Percentiles rank a stretch among this genome's conserved stretches.
Evolutionary conservation across 148 eudicot species (phyloP).

Genomic region (Selenicereus undatus): DNA sequence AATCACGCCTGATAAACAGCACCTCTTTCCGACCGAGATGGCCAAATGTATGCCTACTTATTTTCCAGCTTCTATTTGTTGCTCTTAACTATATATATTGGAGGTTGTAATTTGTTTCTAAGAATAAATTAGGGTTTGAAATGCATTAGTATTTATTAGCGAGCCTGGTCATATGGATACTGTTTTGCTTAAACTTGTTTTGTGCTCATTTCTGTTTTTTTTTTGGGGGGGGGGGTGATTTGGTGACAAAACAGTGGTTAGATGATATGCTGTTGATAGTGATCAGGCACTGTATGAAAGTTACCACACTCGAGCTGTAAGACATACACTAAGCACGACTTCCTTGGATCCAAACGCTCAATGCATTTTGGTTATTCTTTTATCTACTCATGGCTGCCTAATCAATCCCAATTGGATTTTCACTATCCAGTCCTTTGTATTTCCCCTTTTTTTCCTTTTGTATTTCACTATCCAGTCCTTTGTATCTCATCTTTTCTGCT

Average conservation of each 20-base stretch:
- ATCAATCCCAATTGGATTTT: neutral
- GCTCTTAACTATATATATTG: neutral
- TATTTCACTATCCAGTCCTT: too few species aligned
- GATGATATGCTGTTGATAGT: neutral
- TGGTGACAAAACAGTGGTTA: neutral
- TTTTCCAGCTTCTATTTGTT: neutral
- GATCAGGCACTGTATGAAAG: too few species aligned
- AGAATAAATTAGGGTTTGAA: slow-evolving; percentile 3
- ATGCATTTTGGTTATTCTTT: neutral
- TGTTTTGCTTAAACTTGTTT: neutral
- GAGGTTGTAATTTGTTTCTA: neutral
- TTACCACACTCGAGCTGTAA: neutral
- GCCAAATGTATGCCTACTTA: slow-evolving; percentile 46
- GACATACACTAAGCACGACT: too few species aligned
- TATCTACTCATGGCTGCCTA: neutral
- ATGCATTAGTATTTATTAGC: neutral
- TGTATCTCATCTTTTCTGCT: neutral
- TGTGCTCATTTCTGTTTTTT: neutral
- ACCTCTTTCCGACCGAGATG: slow-evolving; percentile 60
- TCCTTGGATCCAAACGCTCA: neutral
- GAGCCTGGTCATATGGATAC: neutral
- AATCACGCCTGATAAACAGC: slow-evolving; percentile 76
- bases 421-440: neutral
- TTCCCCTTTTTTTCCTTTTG: neutral
- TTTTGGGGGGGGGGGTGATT: neutral